These are phyloP conservation scores for Aspergillus sp. DNA, from an alignment of 2,329 filamentous ascomycete species.

Conservation along the genomic window DNA sequence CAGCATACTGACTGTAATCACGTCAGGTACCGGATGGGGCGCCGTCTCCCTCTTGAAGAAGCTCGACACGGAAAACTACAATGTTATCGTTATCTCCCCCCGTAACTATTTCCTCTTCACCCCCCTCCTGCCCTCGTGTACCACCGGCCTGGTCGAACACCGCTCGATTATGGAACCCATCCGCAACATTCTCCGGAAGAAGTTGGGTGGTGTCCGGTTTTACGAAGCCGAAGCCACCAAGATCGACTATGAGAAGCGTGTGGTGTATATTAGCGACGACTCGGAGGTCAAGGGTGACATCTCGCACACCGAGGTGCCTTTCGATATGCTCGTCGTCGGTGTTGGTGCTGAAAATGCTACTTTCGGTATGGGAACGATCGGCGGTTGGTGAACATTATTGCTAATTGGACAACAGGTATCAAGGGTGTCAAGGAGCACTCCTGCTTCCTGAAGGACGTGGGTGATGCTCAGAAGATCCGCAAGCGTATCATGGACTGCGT, in stretches of 20 bases:
- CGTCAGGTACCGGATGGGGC: slow-evolving; percentile 84
- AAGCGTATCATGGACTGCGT: slow-evolving; percentile 99
- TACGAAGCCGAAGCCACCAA: slow-evolving; percentile 97
- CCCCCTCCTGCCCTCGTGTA: slow-evolving; percentile 91
- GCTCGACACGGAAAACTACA: slow-evolving; percentile 98
- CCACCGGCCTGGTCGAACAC: slow-evolving; percentile 94
- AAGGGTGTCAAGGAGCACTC: slow-evolving; percentile 90
- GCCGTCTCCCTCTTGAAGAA: slow-evolving; percentile 96
- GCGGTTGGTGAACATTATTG: not conserved
- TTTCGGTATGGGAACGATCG: slow-evolving; percentile 55
- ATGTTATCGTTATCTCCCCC: slow-evolving; percentile 93
- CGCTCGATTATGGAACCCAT: slow-evolving; percentile 99
- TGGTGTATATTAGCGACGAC: slow-evolving; percentile 82
- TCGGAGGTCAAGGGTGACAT: slow-evolving; percentile 84
- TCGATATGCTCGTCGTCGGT: slow-evolving; percentile 96
- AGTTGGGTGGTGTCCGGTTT: slow-evolving; percentile 87
- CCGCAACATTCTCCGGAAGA: slow-evolving; percentile 89
- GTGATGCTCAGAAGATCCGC: slow-evolving; percentile 89
- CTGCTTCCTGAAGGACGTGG: slow-evolving; percentile 98
- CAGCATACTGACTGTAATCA: slow-evolving; percentile 11
- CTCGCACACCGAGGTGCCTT: slow-evolving; percentile 78
- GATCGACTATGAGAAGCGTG: slow-evolving; percentile 84
- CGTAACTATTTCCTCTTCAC: slow-evolving; percentile 99
- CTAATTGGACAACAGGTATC: slow-evolving; percentile 48
- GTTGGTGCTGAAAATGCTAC: slow-evolving; percentile 98